Conservation (phyloP, 129 eudicot species). For the Daucus carota region DNA sequence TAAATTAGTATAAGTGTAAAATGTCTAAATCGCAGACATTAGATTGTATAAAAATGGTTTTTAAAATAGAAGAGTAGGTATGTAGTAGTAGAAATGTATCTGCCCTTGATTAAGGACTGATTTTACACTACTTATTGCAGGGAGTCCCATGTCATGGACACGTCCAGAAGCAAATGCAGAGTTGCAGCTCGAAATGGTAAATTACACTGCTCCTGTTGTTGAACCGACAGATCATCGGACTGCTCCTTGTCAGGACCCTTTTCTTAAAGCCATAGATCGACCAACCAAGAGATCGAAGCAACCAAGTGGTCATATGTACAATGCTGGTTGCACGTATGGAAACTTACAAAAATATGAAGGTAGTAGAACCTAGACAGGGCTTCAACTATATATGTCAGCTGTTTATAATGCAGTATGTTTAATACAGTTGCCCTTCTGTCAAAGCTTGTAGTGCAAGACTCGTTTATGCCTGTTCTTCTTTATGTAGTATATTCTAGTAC, state of each 20-base stretch:
- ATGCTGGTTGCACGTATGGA: neutral
- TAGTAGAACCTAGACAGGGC: slow-evolving; percentile 1
- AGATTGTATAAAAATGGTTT: neutral
- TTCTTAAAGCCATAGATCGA: neutral
- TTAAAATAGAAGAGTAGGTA: neutral
- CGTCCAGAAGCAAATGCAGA: slow-evolving; percentile 35
- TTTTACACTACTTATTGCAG: slow-evolving; percentile 21
- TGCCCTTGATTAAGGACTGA: neutral
- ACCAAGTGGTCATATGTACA: slow-evolving; percentile 1
- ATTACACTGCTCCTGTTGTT: slow-evolving; percentile 5
- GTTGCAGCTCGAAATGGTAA: slow-evolving; percentile 19
- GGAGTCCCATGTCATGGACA: slow-evolving; percentile 42
- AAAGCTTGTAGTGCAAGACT: neutral
- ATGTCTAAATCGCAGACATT: neutral
- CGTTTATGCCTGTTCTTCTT: neutral
- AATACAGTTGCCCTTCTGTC: neutral
- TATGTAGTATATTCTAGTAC: neutral
- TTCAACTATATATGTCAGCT: neutral
- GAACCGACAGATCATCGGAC: neutral
- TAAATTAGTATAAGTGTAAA: neutral
- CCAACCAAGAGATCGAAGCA: slow-evolving; percentile 19
- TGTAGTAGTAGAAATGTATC: neutral
- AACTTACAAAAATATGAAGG: neutral
- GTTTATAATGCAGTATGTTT: neutral
- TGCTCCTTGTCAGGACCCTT: slow-evolving; percentile 9